Percentiles rank a stretch among this genome's conserved stretches.
Evolutionary conservation across 1,284 basidiomycete genomes (phyloP).

Genomic region (Cerioporus squamosus): DNA sequence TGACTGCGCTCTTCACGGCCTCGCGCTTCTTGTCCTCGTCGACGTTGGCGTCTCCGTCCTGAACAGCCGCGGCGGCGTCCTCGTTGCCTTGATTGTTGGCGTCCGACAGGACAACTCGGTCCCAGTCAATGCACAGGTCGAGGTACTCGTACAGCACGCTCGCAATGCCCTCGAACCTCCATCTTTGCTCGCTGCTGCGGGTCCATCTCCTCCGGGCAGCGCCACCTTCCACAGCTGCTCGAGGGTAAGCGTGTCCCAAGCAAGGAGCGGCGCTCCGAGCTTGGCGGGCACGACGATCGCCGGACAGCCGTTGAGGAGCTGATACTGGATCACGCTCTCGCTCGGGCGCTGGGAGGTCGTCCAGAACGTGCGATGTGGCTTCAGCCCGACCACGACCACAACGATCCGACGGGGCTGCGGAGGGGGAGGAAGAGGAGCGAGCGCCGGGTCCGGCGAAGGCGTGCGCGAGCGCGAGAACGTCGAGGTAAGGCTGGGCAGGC

Average conservation of each 20-base stretch:
- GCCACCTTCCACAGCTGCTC: constrained; percentile 58
- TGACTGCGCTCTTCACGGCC: constrained; percentile 50
- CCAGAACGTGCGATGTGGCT: constrained; percentile 64
- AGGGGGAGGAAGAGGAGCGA: constrained; percentile 47
- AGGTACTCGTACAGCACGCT: constrained; percentile 60
- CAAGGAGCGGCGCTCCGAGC: constrained; percentile 60
- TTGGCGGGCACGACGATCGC: constrained; percentile 62
- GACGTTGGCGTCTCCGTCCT: constrained; percentile 21
- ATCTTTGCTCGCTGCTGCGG: constrained; percentile 34
- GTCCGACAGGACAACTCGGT: constrained; percentile 43
- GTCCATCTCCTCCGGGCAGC: constrained; percentile 40
- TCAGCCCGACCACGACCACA: constrained; percentile 57
- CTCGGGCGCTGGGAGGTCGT: constrained; percentile 58
- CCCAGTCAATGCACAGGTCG: constrained; percentile 67
- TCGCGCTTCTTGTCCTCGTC: constrained; percentile 38
- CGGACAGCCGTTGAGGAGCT: constrained; percentile 64
- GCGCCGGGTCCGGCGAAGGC: constrained; percentile 51
- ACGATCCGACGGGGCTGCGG: constrained; percentile 57
- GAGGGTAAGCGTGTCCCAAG: constrained; percentile 65
- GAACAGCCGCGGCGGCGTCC: constrained; percentile 27
- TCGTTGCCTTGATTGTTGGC: constrained; percentile 15
- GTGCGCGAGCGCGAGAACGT: constrained; percentile 51
- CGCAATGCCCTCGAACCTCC: constrained; percentile 54
- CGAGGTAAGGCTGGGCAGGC: constrained; percentile 38
- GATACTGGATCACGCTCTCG: constrained; percentile 66